Conservation (phyloP, 345 rosid species). For the Salix suchowensis region DNA sequence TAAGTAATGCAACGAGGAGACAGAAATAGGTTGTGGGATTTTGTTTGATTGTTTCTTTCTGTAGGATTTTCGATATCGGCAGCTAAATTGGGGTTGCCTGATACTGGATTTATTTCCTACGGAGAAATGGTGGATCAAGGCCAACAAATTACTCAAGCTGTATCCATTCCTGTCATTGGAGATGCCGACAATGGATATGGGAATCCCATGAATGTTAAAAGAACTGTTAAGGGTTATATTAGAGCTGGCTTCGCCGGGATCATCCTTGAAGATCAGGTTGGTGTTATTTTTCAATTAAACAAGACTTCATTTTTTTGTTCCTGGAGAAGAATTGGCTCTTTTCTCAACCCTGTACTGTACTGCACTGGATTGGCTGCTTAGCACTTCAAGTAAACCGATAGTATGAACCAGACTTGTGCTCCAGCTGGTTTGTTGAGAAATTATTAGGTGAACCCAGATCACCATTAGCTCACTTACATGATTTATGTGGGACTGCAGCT, state of each 20-base stretch:
- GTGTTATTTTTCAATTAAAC: neutral
- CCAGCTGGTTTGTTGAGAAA: too few relatives aligned
- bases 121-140: slow-evolving; percentile 96
- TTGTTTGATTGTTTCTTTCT: neutral
- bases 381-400: too few relatives aligned
- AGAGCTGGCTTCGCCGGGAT: slow-evolving; percentile 88
- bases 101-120: slow-evolving; percentile 66
- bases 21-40: neutral
- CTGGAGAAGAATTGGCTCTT: too few relatives aligned
- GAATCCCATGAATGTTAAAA: slow-evolving; percentile 79
- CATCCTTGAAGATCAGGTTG: slow-evolving; percentile 80
- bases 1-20: too few relatives aligned
- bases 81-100: slow-evolving; percentile 67
- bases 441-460: too few relatives aligned
- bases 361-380: too few relatives aligned
- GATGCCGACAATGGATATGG: slow-evolving; percentile 86
- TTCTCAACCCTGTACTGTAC: too few relatives aligned
- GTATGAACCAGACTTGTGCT: too few relatives aligned
- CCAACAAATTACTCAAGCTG: slow-evolving; percentile 64
- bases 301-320: too few relatives aligned
- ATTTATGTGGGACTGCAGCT: too few relatives aligned
- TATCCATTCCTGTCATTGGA: slow-evolving; percentile 75
- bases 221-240: slow-evolving; percentile 77
- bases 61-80: slow-evolving; percentile 86
- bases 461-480: too few relatives aligned